Evolutionary conservation across 2,329 filamentous ascomycete genomes (phyloP).

Genomic region (Talaromyces piceae): DNA sequence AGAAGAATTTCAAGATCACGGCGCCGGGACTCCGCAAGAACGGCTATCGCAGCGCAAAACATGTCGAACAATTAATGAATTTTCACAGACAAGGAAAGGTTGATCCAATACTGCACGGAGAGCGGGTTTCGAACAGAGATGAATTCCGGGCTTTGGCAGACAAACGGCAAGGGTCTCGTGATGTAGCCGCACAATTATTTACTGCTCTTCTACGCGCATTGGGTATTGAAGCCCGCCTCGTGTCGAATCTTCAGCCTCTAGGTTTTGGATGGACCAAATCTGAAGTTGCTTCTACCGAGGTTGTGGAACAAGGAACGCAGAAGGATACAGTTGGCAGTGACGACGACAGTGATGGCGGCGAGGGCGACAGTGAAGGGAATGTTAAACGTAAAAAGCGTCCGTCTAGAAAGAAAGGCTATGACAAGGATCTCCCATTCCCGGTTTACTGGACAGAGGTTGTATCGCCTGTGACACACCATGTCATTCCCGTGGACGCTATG

Average conservation of each 20-base stretch:
- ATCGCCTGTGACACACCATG: constrained; percentile 72
- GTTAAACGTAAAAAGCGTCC: background rate
- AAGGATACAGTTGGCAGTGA: constrained; percentile 13
- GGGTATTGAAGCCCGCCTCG: constrained; percentile 73
- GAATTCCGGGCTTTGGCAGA: constrained; percentile 64
- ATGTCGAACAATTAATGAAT: constrained; percentile 65
- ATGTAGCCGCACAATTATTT: constrained; percentile 83
- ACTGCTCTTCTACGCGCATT: constrained; percentile 74
- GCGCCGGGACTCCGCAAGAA: constrained; percentile 77
- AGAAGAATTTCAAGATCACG: constrained; percentile 68
- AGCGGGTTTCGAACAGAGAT: constrained; percentile 59
- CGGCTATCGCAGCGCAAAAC: constrained; percentile 75
- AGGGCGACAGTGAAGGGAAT: background rate
- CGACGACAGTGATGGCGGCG: constrained; percentile 11
- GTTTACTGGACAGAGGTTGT: constrained; percentile 91
- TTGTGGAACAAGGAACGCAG: constrained; percentile 11
- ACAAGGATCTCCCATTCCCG: constrained; percentile 72
- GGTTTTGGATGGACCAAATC: constrained; percentile 87
- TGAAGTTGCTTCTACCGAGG: constrained; percentile 61
- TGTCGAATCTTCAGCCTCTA: constrained; percentile 74
- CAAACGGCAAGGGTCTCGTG: constrained; percentile 69
- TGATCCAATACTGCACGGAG: constrained; percentile 63
- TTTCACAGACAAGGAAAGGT: constrained; percentile 58
- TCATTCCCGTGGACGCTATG: constrained; percentile 69
- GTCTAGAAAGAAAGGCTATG: constrained; percentile 42